Base-by-base conservation (phyloP, 2,329 filamentous ascomycete genomes). In the Cladosporium sp. region DNA sequence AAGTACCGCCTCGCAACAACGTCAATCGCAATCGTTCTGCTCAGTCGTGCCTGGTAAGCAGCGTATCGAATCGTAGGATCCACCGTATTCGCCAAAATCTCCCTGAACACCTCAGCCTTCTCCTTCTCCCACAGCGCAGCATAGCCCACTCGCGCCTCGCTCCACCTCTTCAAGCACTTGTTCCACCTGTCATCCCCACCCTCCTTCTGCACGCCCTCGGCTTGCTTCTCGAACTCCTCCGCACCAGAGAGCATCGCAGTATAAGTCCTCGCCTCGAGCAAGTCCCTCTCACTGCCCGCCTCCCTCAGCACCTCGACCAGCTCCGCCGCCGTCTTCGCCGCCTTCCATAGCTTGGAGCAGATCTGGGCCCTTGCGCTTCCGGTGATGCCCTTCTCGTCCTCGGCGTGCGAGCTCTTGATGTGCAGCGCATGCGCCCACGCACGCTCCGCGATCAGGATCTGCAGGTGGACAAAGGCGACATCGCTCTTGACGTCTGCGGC, bases 401-500 rank as follows among this genome's bases (percentile, higher is more conserved):
- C 86, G 47, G 91, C 87, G 76, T 96, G 92, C 24, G 87, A 83
- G 4, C 92, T 87, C 80, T 96, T 97, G 85, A 97, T 92, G 76
- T 91, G 88, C 93, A 98, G 96, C 66, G 93, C 94, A 78, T 97
- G 90, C 44, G 95, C 94, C 92, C 93, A 98, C 61, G 93, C 92
- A 70, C 95, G 87, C 81, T 99, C 95, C 68, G 93, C 89, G 47
- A 88, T 91, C 74, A 97, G 87, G 65, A 99, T 85, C 36, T 94
- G 84, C n/a, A 97, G 84, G 71, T 90, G 85, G 59, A 89, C 86
- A 73, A 87, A 97, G 91, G 92, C 91, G 78, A 88, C 83, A 79
- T 93, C 92, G 69, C 85, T 83, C 41, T 84, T 86, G 73, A 98
- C 85, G 75, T 96, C 87, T 71, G 91, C 88, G 32, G 92, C 85